Percentiles rank a stretch among this genome's conserved stretches.
Conservation (phyloP, 371 early-diverging fungal species). For the Rhizopus arrhizus region DNA sequence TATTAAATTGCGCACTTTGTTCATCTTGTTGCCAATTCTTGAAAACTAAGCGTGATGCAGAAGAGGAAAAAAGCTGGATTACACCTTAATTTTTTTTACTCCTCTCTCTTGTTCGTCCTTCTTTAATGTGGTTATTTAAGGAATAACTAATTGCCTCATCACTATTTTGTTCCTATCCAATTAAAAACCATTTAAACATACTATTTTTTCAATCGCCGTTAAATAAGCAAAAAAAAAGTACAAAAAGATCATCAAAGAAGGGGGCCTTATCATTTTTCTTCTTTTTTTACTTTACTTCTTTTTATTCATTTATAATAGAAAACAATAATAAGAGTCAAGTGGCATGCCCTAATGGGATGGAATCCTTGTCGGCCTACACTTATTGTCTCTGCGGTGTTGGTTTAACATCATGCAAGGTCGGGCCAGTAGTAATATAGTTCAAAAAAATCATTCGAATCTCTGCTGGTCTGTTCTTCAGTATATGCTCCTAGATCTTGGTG, state of each 20-base stretch:
- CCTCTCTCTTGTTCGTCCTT: too few relatives aligned
- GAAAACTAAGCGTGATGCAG: too few relatives aligned
- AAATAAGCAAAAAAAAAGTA: background rate
- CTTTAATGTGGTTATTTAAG: too few relatives aligned
- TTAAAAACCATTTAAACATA: too few relatives aligned
- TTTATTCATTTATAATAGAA: background rate
- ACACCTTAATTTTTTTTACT: background rate
- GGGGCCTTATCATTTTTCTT: background rate
- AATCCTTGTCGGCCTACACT: constrained; percentile 6
- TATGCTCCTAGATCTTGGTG: too few relatives aligned
- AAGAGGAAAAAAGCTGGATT: too few relatives aligned
- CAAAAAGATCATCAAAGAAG: background rate
- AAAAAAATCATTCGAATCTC: constrained; percentile 4
- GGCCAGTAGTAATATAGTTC: background rate
- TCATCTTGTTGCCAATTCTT: too few relatives aligned
- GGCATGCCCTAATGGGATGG: background rate
- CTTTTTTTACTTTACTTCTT: background rate
- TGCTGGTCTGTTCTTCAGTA: background rate
- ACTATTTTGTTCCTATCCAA: too few relatives aligned
- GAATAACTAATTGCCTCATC: too few relatives aligned
- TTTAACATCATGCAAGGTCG: background rate
- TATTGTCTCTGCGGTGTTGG: constrained; percentile 1
- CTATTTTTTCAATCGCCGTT: too few relatives aligned
- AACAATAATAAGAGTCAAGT: background rate
- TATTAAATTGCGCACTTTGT: too few relatives aligned